Evolutionary conservation across 495 filamentous ascomycete species (phyloP).

Genomic region (Penicillium parvum): DNA sequence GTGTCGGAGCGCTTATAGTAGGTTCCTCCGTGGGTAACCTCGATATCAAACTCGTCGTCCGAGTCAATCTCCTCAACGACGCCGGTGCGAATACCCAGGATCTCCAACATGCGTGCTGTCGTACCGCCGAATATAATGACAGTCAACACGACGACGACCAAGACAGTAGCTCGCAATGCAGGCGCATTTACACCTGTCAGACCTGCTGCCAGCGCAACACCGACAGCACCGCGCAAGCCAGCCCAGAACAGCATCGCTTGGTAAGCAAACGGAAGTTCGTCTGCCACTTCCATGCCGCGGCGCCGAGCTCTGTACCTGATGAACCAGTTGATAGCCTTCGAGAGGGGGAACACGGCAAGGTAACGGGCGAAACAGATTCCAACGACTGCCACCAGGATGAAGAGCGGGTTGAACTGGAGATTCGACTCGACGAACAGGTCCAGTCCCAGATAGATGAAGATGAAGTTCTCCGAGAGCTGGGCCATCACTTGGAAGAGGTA

Average conservation of each 20-base stretch:
- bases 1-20: slow-evolving; percentile 72
- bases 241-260: slow-evolving; percentile 99
- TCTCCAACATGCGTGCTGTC: slow-evolving; percentile 97
- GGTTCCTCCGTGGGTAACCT: slow-evolving; percentile 68
- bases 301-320: slow-evolving; percentile 84
- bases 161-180: slow-evolving; percentile 80
- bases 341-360: slow-evolving; percentile 90
- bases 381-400: slow-evolving; percentile 86
- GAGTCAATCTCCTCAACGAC: slow-evolving; percentile 95
- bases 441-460: slow-evolving; percentile 96
- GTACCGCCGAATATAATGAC: slow-evolving; percentile 99
- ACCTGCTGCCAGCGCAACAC: slow-evolving; percentile 91
- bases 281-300: slow-evolving; percentile 70
- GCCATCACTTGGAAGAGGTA: slow-evolving; percentile 94
- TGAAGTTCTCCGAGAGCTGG: slow-evolving; percentile 97
- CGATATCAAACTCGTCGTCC: slow-evolving; percentile 98
- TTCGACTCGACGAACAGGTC: slow-evolving; percentile 86
- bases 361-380: slow-evolving; percentile 90
- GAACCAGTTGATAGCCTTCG: slow-evolving; percentile 86
- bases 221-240: slow-evolving; percentile 90
- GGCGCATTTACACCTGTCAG: slow-evolving; percentile 71
- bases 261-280: slow-evolving; percentile 88
- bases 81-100: slow-evolving; percentile 87
- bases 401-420: slow-evolving; percentile 88
- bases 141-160: slow-evolving; percentile 94